Base-by-base conservation (phyloP, 805 yeast species). In the Jamesozyma jinghongensis region DNA sequence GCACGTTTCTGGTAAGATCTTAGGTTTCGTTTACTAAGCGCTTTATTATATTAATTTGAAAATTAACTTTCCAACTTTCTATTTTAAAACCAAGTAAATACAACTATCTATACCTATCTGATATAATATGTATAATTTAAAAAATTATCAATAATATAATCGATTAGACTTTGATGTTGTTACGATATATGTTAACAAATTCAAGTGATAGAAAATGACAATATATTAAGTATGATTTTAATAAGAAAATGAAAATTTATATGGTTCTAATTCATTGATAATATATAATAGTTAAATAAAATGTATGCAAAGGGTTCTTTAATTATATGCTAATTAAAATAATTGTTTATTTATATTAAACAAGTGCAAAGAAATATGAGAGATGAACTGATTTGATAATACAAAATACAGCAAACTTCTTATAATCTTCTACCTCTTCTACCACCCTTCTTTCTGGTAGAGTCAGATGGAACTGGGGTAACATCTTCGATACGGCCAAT, bases 401-500 rank as follows among this genome's bases (percentile, higher is more conserved):
- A 32, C 10, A 22, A 22, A 22, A 22, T 10, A 22, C 26, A 22
- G 26, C 10, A 22, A 22, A 10, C 10, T 22, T 22, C 26, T 22
- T 26, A 85, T 75, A 88, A 83, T 85, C 99, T 87, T 83, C 98
- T 90, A 90, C 99, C 99, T 82, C 99, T 88, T 81, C 98, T 92
- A 85, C 99, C 99, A 86, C 98, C 98, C 94, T 92, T 94, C 86
- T 90, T 85, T 84, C 99, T 92, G 73, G 98, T 94, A 66, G 97
- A 88, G 75, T 92, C 99, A 61, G 98, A 92, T 73, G 99, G 99
- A 65, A 92, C 88, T 73, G 98, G 98, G 62, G 99, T 92, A 61
- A 92, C 98, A 73, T 92, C 99, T 80, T 94, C 99, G 63, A 92
- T 92, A 77, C 99, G 87, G 66, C 99, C 99, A 60, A 92, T 92